phyloP scores from a whole-genome alignment of 192 early-diverging fungal genomes.

The Oehlia diaphana region DNA sequence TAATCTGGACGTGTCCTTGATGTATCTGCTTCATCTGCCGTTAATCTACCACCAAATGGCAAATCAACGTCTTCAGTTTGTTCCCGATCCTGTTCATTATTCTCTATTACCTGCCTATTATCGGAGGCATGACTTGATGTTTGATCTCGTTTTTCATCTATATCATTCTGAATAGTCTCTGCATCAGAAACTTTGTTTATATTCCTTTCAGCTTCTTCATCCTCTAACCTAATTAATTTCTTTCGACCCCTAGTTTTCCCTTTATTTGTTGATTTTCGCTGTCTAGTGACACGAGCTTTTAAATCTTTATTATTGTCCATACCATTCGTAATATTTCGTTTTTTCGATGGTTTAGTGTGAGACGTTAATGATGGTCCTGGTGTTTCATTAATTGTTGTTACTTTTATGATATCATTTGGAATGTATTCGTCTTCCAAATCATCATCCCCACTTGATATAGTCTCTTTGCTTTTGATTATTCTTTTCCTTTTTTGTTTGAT shows the following conservation, averaged over 20 bases:
- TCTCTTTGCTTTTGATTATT: background rate
- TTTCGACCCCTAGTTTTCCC: background rate
- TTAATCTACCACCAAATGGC: slow-evolving; percentile 54
- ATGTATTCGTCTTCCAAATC: background rate
- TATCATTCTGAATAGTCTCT: background rate
- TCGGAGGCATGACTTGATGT: background rate
- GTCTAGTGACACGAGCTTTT: background rate
- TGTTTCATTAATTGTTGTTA: background rate
- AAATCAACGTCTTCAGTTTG: slow-evolving; percentile 31
- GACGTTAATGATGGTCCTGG: background rate
- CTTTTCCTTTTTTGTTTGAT: background rate
- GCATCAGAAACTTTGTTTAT: background rate
- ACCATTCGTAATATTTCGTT: background rate
- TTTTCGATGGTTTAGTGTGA: background rate
- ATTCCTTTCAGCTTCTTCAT: background rate
- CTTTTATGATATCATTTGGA: background rate
- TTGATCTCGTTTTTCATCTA: background rate
- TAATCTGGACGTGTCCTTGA: slow-evolving; percentile 52
- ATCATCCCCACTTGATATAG: background rate
- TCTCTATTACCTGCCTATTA: background rate
- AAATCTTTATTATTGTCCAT: background rate
- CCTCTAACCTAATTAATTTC: background rate
- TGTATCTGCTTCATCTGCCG: slow-evolving; percentile 53
- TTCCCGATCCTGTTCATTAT: slow-evolving; percentile 20
- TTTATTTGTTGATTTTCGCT: background rate